Percentiles rank a stretch among this genome's conserved stretches.
Evolutionary conservation across 352 stramenopile species (phyloP).

Genomic region (Blastocystis sp.): DNA sequence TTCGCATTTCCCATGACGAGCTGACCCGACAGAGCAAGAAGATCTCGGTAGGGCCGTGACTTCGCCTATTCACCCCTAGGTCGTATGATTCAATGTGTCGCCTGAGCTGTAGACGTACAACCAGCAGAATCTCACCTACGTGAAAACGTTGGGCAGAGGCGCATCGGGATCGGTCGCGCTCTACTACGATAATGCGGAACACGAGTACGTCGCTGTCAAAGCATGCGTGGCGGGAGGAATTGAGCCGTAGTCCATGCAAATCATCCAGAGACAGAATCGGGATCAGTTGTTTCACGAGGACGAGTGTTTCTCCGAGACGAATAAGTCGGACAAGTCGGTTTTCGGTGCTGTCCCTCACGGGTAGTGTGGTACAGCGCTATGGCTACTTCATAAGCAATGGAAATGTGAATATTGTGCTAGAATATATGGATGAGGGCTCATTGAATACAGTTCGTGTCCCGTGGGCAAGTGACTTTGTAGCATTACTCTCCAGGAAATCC

Average conservation of each 20-base stretch:
- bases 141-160: not conserved
- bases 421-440: conserved; percentile 61
- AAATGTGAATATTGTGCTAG: conserved; percentile 38
- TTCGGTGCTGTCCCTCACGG: not conserved
- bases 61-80: not conserved
- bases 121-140: conserved; percentile 19
- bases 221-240: not conserved
- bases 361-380: conserved; percentile 34
- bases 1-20: not conserved
- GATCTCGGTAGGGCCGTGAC: not conserved
- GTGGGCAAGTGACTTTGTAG: not conserved
- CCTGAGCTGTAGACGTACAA: conserved; percentile 23
- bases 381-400: conserved; percentile 21
- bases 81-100: not conserved
- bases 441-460: conserved; percentile 5
- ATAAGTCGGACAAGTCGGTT: not conserved
- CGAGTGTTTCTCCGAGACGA: conserved; percentile 1
- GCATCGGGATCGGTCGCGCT: conserved; percentile 47
- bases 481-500: conserved; percentile 24
- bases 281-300: conserved; percentile 56
- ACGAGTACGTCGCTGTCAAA: conserved; percentile 48
- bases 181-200: conserved; percentile 7
- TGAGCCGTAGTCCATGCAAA: not conserved
- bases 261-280: conserved; percentile 16
- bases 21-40: conserved; percentile 14